These are phyloP conservation scores for Candida vaughaniae DNA, from an alignment of 805 yeast species.

Conservation along the genomic window DNA sequence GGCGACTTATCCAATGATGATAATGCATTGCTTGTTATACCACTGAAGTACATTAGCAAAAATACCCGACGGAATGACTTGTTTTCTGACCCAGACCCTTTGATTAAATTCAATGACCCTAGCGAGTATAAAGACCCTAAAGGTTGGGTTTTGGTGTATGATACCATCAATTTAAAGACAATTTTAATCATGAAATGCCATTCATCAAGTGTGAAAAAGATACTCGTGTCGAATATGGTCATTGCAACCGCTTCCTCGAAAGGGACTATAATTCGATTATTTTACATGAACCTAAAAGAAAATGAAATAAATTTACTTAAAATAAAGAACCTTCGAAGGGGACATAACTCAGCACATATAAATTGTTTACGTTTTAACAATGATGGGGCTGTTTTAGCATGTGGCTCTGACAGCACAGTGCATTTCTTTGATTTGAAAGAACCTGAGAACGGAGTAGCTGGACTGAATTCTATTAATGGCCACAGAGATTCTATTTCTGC, in stretches of 20 bases:
- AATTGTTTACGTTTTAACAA: conserved; percentile 34
- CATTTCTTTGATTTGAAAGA: conserved; percentile 33
- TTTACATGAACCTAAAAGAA: conserved; percentile 18
- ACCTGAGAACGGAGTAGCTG: not conserved
- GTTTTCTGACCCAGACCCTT: conserved; percentile 24
- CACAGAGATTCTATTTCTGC: no score
- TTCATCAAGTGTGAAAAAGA: conserved; percentile 32
- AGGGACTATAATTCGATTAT: conserved; percentile 43
- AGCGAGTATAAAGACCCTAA: conserved; percentile 20
- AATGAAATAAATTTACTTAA: conserved; percentile 21
- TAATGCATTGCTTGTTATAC: conserved; percentile 33
- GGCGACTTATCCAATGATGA: conserved; percentile 40
- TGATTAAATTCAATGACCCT: conserved; percentile 19
- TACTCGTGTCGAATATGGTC: conserved; percentile 24
- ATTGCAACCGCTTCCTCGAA: conserved; percentile 44
- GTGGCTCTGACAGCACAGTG: conserved; percentile 43
- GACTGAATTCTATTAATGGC: conserved; percentile 1
- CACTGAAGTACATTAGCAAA: conserved; percentile 21
- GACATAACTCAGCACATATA: conserved; percentile 36
- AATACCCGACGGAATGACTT: conserved; percentile 1
- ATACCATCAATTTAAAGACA: conserved; percentile 32
- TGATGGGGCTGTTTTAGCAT: conserved; percentile 34
- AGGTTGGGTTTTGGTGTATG: conserved; percentile 44
- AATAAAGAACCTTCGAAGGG: conserved; percentile 37
- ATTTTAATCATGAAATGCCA: conserved; percentile 40